Evolutionary conservation across 805 yeast species (phyloP).

Genomic region (Saturnispora galanensis): DNA sequence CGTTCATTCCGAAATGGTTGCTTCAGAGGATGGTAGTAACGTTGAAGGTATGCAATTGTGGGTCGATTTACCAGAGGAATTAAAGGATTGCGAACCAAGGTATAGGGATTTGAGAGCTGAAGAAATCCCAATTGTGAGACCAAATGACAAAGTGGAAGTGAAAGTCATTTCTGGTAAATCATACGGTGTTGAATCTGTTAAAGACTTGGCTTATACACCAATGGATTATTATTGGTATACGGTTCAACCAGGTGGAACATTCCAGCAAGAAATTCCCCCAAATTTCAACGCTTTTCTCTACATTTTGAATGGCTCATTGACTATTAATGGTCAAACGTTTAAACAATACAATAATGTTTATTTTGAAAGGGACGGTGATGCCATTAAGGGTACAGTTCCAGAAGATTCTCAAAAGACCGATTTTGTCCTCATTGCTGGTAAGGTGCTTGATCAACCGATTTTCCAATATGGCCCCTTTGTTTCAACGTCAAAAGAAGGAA

Average conservation of each 20-base stretch:
- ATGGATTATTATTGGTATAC: slow-evolving; percentile 60
- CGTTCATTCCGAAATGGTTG: slow-evolving; percentile 83
- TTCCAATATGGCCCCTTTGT: slow-evolving; percentile 93
- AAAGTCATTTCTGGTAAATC: slow-evolving; percentile 71
- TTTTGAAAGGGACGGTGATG: slow-evolving; percentile 62
- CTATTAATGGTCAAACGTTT: slow-evolving; percentile 31
- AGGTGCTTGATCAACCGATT: slow-evolving; percentile 60
- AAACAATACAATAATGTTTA: slow-evolving; percentile 45
- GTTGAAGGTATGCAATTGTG: slow-evolving; percentile 71
- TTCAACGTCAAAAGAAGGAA: slow-evolving; percentile 55
- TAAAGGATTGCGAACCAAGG: slow-evolving; percentile 59
- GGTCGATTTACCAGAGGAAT: slow-evolving; percentile 67
- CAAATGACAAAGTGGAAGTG: slow-evolving; percentile 53
- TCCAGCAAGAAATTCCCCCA: slow-evolving; percentile 47
- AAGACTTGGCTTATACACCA: slow-evolving; percentile 76
- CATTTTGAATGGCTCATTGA: slow-evolving; percentile 50
- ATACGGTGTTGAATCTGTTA: slow-evolving; percentile 63
- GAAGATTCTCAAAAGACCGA: slow-evolving; percentile 39
- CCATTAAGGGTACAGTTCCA: slow-evolving; percentile 44
- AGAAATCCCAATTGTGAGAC: slow-evolving; percentile 63
- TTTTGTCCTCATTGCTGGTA: slow-evolving; percentile 69
- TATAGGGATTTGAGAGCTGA: slow-evolving; percentile 64
- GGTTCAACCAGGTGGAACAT: slow-evolving; percentile 55
- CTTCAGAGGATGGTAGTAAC: slow-evolving; percentile 38
- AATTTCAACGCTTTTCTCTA: slow-evolving; percentile 65